Percentiles rank a stretch among this genome's conserved stretches.
Evolutionary conservation across 2,329 filamentous ascomycete genomes (phyloP).

Genomic region (Orbilia quercus): DNA sequence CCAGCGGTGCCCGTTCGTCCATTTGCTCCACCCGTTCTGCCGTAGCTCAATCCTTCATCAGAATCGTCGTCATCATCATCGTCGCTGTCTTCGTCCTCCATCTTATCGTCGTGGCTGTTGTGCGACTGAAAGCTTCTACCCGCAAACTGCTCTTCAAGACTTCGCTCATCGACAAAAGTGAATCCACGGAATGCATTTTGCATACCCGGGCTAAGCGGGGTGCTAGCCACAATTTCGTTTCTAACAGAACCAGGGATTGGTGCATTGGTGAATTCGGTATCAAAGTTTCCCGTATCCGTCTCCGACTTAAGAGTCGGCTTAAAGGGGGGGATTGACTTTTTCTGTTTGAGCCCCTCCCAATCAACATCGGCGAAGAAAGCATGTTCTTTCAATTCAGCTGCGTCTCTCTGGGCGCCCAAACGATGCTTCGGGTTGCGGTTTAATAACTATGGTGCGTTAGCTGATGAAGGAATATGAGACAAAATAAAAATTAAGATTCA

Average conservation of each 20-base stretch:
- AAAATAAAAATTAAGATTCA: neutral
- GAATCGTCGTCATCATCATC: constrained; percentile 61
- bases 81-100: constrained; percentile 60
- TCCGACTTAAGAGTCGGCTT: constrained; percentile 97
- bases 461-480: neutral
- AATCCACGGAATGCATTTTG: constrained; percentile 99
- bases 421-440: constrained; percentile 98
- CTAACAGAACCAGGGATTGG: constrained; percentile 84
- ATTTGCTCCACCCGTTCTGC: constrained; percentile 65
- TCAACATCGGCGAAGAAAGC: constrained; percentile 95
- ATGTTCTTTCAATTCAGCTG: constrained; percentile 91
- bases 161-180: constrained; percentile 98
- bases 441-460: constrained; percentile 68
- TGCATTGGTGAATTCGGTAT: constrained; percentile 97
- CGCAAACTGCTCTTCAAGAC: constrained; percentile 85
- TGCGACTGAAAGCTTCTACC: constrained; percentile 69
- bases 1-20: constrained; percentile 74
- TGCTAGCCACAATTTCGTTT: constrained; percentile 84
- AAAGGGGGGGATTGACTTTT: constrained; percentile 94
- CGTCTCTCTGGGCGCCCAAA: constrained; percentile 88
- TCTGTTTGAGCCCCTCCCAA: constrained; percentile 87
- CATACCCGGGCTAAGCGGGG: constrained; percentile 91
- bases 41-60: constrained; percentile 65
- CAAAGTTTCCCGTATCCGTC: constrained; percentile 97
- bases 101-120: constrained; percentile 70